Evolutionary conservation across 257 asterid species (phyloP).

Genomic region (Ocimum tenuiflorum): DNA sequence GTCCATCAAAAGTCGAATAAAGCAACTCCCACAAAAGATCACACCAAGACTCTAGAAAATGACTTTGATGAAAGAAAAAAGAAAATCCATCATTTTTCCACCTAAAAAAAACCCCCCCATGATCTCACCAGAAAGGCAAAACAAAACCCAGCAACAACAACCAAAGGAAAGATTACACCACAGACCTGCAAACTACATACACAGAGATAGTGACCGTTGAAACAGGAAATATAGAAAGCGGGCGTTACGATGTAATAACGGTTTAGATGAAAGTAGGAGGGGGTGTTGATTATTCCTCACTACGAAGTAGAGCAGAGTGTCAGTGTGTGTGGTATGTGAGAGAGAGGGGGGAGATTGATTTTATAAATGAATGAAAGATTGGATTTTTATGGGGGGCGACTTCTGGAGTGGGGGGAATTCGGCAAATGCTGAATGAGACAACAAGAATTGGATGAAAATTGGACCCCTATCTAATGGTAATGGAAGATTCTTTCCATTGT

Average conservation of each 20-base stretch:
- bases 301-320: slow-evolving; percentile 12
- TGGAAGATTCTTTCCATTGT: slow-evolving; percentile 20
- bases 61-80: background rate
- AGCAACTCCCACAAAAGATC: slow-evolving; percentile 24
- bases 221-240: background rate
- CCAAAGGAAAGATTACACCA: slow-evolving; percentile 9
- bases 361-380: background rate
- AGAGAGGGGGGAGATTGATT: background rate
- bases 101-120: background rate
- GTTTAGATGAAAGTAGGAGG: slow-evolving; percentile 21
- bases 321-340: slow-evolving; percentile 14
- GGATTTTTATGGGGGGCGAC: slow-evolving; percentile 6
- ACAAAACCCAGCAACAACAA: slow-evolving; percentile 1
- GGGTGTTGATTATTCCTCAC: slow-evolving; percentile 11
- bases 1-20: slow-evolving; percentile 19
- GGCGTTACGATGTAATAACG: slow-evolving; percentile 19
- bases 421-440: slow-evolving; percentile 18
- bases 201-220: background rate
- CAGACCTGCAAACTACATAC: slow-evolving; percentile 12
- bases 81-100: background rate
- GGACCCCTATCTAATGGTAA: slow-evolving; percentile 4
- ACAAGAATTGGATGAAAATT: slow-evolving; percentile 13
- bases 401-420: background rate
- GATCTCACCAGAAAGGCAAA: slow-evolving; percentile 18
- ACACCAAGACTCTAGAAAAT: slow-evolving; percentile 16